These are phyloP conservation scores for Apophysomyces variabilis DNA, from an alignment of 371 early-diverging fungal genomes.

Conservation along the genomic window DNA sequence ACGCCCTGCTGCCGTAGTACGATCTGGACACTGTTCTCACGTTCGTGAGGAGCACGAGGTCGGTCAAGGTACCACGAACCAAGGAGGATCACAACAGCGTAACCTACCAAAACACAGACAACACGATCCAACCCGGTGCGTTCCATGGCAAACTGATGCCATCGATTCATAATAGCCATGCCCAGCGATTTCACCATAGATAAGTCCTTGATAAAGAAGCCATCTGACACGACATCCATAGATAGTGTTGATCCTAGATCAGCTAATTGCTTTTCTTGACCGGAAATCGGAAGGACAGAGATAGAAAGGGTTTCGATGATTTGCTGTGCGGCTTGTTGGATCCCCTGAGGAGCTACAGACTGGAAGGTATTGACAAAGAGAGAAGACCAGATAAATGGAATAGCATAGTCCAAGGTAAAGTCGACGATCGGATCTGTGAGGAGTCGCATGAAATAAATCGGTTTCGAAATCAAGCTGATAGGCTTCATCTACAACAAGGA, in stretches of 20 bases:
- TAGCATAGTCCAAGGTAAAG: slow-evolving; percentile 37
- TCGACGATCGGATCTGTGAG: slow-evolving; percentile 63
- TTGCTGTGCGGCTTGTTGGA: slow-evolving; percentile 13
- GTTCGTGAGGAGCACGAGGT: neutral
- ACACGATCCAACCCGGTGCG: slow-evolving; percentile 36
- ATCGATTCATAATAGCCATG: slow-evolving; percentile 22
- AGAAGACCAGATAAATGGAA: slow-evolving; percentile 31
- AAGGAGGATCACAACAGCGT: slow-evolving; percentile 31
- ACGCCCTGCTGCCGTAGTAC: slow-evolving; percentile 50
- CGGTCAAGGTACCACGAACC: slow-evolving; percentile 36
- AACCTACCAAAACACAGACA: slow-evolving; percentile 42
- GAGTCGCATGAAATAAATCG: slow-evolving; percentile 39
- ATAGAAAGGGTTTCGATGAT: neutral
- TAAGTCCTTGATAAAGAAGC: slow-evolving; percentile 6
- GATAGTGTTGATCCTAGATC: neutral
- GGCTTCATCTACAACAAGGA: slow-evolving; percentile 31
- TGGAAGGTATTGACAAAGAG: neutral
- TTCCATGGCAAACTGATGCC: slow-evolving; percentile 42
- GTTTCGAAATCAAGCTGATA: slow-evolving; percentile 39
- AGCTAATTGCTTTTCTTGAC: no score
- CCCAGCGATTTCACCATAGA: slow-evolving; percentile 13
- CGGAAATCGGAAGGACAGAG: slow-evolving; percentile 11
- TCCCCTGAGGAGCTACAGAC: slow-evolving; percentile 13
- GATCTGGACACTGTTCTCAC: slow-evolving; percentile 2
- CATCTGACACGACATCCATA: neutral